These are phyloP conservation scores for Pythium vanterpoolii DNA, from an alignment of 352 stramenopile genomes.

Conservation along the genomic window DNA sequence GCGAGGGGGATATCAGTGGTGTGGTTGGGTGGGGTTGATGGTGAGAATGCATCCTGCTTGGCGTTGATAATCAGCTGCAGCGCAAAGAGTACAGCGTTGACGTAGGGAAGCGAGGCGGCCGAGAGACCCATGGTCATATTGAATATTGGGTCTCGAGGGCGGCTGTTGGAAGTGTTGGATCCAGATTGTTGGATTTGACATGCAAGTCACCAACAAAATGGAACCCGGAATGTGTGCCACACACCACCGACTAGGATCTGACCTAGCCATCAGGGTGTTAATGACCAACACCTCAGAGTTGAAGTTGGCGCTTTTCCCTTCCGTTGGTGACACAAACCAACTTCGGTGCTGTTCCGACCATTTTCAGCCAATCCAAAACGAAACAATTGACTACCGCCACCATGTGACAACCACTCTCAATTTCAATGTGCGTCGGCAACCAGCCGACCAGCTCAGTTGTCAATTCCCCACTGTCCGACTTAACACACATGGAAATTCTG, in stretches of 20 bases:
- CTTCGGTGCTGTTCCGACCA: background rate
- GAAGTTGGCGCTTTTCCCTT: conserved; percentile 1
- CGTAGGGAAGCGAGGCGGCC: conserved; percentile 28
- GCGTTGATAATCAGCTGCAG: conserved; percentile 45
- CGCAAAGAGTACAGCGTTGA: conserved; percentile 54
- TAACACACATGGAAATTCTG: conserved; percentile 5
- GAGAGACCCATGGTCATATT: background rate
- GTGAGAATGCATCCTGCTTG: conserved; percentile 32
- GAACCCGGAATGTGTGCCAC: background rate
- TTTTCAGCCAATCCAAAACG: background rate
- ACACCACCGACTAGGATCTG: conserved; percentile 10
- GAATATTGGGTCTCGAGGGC: background rate
- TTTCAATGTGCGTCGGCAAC: background rate
- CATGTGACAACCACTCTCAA: background rate
- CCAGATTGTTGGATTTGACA: background rate
- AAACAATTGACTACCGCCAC: background rate
- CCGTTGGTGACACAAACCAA: conserved; percentile 3
- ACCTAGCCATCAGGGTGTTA: conserved; percentile 14
- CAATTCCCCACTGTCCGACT: background rate
- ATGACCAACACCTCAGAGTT: conserved; percentile 7
- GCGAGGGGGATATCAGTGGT: conserved; percentile 53
- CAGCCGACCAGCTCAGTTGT: background rate
- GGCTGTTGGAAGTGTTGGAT: background rate
- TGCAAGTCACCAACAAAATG: background rate
- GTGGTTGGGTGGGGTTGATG: conserved; percentile 26